These are phyloP conservation scores for Podila horticola DNA, from an alignment of 192 early-diverging fungal species.

Conservation along the genomic window DNA sequence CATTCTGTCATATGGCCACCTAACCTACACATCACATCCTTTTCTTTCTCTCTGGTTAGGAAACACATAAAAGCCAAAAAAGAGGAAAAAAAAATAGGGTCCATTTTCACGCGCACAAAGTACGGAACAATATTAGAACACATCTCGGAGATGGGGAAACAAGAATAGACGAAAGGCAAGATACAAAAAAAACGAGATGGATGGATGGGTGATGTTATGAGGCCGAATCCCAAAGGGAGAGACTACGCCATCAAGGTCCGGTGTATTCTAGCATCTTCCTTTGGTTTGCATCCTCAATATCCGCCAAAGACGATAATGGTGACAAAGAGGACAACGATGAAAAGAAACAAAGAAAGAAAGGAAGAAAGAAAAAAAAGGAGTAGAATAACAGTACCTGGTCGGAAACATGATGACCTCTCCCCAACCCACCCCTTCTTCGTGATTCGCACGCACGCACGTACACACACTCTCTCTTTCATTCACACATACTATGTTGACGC, in stretches of 20 bases:
- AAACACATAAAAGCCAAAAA: not conserved
- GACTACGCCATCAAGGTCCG: not conserved
- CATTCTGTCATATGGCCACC: no score
- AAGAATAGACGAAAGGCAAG: not conserved
- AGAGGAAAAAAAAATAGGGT: not conserved
- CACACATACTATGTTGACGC: no score
- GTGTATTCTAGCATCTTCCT: not conserved
- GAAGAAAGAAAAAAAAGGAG: not conserved
- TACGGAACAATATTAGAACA: not conserved
- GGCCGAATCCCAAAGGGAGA: not conserved
- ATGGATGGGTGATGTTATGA: not conserved
- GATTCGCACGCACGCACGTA: no score
- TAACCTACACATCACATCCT: no score
- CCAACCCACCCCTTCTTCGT: not conserved
- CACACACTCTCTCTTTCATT: no score
- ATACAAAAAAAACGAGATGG: not conserved
- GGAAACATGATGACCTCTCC: not conserved
- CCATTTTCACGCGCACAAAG: not conserved
- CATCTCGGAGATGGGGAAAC: not conserved
- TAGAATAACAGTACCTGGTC: not conserved
- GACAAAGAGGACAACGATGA: not conserved
- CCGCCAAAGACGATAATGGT: not conserved
- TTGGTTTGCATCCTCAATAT: not conserved
- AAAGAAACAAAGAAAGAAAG: slow-evolving; percentile 1
- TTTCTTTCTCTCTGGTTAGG: no score